Evolutionary conservation across 495 filamentous ascomycete genomes (phyloP), one percentile per base, ranked within the genome.

Genomic region (Trichoderma virens): DNA sequence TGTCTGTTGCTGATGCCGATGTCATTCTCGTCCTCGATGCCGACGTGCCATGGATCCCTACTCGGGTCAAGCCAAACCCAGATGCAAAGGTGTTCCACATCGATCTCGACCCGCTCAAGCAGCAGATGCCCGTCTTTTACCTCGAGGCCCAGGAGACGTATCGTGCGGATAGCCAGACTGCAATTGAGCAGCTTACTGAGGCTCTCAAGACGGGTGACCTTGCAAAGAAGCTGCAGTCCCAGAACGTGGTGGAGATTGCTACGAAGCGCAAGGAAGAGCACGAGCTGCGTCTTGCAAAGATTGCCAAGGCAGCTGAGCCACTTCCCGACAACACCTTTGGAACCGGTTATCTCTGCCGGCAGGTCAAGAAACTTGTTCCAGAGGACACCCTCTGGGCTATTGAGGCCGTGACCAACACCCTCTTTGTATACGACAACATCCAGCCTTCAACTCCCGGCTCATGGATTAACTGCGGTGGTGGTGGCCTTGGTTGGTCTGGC

Each of bases 401-500:
- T 64, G 93, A 98, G 77, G 87, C 93, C 1, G 93, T 98, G 23
- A 98, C 93, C 7, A 87, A 90, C 63, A 91, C 90, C 0, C 74
- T 71, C 2, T 85, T 89, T 61, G 90, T 95, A 16, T 86, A 91
- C 25, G 91, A 98, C 68, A 88, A 91, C 67, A 71, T 97, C n/a
- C 84, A 85, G 70, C 86, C 88, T 13, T 89, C 84, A 16, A 66
- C 86, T 1, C 93, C 92, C 0, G 90, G 92, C 5, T 87, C 86
- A 8, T 94, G 91, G 88, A 87, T 96, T 70, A 96, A 96, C 78
- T 98, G 93, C 72, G 93, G 93, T 16, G 93, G 93, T 35, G 93
- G 93, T 39, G 93, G 93, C 3, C 81, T 97, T 0, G 93, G 93
- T 23, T 98, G 93, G 93, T 93, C 89, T n/a, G 93, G 93, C 25